Percentiles rank a stretch among this genome's conserved stretches.
These are phyloP conservation scores for Paraurostyla sp. DNA, from an alignment of 73 alveolate genomes.

Conservation along the genomic window DNA sequence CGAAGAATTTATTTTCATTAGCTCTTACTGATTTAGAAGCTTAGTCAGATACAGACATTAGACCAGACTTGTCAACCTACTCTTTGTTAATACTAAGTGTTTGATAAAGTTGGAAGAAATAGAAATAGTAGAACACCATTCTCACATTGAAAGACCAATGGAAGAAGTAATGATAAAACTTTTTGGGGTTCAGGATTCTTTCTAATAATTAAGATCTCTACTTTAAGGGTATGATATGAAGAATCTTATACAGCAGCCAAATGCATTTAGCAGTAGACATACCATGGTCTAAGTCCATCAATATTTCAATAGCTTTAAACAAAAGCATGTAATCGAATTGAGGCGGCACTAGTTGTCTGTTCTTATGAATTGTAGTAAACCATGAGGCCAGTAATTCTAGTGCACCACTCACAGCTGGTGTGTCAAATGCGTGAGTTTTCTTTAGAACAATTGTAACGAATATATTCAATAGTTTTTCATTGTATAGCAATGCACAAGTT, in stretches of 20 bases:
- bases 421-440: constrained; percentile 82
- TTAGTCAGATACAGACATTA: neutral
- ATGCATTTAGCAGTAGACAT: constrained; percentile 77
- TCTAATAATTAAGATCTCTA: constrained; percentile 52
- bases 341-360: constrained; percentile 79
- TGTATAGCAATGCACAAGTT: constrained; percentile 74
- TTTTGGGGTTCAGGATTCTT: constrained; percentile 57
- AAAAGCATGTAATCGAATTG: constrained; percentile 78
- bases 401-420: constrained; percentile 67
- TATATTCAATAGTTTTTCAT: constrained; percentile 74
- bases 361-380: constrained; percentile 65
- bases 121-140: constrained; percentile 76
- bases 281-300: constrained; percentile 77
- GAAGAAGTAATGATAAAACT: constrained; percentile 74
- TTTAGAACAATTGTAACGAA: constrained; percentile 79
- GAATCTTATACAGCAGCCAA: constrained; percentile 77
- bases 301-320: constrained; percentile 76
- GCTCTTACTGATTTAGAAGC: neutral
- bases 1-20: constrained; percentile 31
- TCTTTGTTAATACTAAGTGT: neutral
- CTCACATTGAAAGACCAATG: constrained; percentile 87
- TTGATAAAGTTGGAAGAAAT: constrained; percentile 60
- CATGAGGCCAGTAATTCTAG: constrained; percentile 78
- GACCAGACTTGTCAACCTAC: neutral
- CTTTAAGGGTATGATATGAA: constrained; percentile 67